Percentiles rank a stretch among this genome's conserved stretches.
phyloP scores from a whole-genome alignment of 2,329 filamentous ascomycete species.

The Aplosporella prunicola region DNA sequence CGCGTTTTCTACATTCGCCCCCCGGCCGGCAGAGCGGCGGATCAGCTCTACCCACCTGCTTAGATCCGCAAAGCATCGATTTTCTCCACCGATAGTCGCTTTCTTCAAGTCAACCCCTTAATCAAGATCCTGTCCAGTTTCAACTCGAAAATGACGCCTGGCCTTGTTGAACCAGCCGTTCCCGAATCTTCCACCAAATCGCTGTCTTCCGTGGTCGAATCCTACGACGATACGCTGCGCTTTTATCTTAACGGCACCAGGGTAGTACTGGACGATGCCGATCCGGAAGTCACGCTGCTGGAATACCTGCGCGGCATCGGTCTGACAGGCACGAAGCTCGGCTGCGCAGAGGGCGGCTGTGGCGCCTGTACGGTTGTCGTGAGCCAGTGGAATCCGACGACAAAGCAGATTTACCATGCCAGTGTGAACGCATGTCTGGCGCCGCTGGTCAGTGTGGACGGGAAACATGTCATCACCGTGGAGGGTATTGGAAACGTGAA shows the following conservation, averaged over 20 bases:
- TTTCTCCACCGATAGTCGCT: too few relatives aligned
- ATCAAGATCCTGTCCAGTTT: too few relatives aligned
- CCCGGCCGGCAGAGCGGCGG: too few relatives aligned
- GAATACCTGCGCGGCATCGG: conserved; percentile 92
- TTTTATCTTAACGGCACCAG: conserved; percentile 95
- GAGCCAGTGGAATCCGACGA: conserved; percentile 87
- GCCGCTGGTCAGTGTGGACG: conserved; percentile 84
- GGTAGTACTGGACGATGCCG: conserved; percentile 73
- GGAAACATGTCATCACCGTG: conserved; percentile 96
- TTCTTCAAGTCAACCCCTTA: too few relatives aligned
- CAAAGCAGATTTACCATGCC: conserved; percentile 87
- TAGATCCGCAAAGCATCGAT: too few relatives aligned
- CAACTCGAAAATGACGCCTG: conserved; percentile 57
- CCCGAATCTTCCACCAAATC: conserved; percentile 35
- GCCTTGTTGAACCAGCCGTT: conserved; percentile 43
- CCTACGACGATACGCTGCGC: conserved; percentile 76
- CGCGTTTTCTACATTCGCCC: too few relatives aligned
- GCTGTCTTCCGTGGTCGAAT: conserved; percentile 56
- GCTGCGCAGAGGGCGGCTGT: conserved; percentile 92
- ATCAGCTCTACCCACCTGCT: too few relatives aligned
- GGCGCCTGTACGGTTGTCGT: conserved; percentile 90
- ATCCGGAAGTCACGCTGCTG: conserved; percentile 83
- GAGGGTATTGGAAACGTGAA: conserved; percentile 90
- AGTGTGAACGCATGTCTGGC: conserved; percentile 94
- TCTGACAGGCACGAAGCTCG: conserved; percentile 89